Percentiles rank a stretch among this genome's conserved stretches.
These are phyloP conservation scores for Usnea hakonensis DNA, from an alignment of 495 filamentous ascomycete species.

Conservation along the genomic window DNA sequence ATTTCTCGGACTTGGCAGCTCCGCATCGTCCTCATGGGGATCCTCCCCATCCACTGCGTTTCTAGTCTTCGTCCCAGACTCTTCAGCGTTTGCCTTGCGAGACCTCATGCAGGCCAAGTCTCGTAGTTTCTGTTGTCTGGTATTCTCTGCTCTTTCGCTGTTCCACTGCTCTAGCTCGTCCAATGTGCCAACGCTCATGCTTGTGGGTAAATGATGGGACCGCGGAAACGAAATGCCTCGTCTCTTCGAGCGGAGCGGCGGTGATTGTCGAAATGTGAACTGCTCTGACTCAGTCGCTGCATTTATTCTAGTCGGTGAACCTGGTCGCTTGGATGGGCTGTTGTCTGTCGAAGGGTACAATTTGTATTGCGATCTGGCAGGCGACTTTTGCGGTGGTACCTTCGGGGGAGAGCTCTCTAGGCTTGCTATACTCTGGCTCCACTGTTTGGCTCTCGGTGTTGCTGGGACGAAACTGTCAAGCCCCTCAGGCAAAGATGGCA, in stretches of 20 bases:
- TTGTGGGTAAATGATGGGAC: background rate
- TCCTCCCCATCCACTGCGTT: background rate
- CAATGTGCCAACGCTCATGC: background rate
- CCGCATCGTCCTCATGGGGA: background rate
- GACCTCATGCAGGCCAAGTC: slow-evolving; percentile 5
- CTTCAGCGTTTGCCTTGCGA: slow-evolving; percentile 2
- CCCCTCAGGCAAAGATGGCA: slow-evolving; percentile 35
- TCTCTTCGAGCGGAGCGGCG: slow-evolving; percentile 8
- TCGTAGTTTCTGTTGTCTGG: background rate
- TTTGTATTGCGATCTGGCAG: slow-evolving; percentile 7
- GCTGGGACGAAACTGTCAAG: slow-evolving; percentile 15
- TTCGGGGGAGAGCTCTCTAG: slow-evolving; percentile 13
- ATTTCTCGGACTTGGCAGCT: slow-evolving; percentile 1
- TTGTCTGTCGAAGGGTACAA: slow-evolving; percentile 1
- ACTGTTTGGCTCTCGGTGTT: slow-evolving; percentile 7
- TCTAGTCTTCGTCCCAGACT: background rate
- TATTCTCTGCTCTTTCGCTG: background rate
- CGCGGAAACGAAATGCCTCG: background rate
- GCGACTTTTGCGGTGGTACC: slow-evolving; percentile 11
- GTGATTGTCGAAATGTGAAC: background rate
- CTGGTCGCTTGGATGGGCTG: slow-evolving; percentile 7
- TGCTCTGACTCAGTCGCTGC: background rate
- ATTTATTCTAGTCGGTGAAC: slow-evolving; percentile 3
- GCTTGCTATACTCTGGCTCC: slow-evolving; percentile 1
- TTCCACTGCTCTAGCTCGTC: slow-evolving; percentile 5